Evolutionary conservation across 1,284 basidiomycete species (phyloP).

Genomic region (Leccinum angustisporum): DNA sequence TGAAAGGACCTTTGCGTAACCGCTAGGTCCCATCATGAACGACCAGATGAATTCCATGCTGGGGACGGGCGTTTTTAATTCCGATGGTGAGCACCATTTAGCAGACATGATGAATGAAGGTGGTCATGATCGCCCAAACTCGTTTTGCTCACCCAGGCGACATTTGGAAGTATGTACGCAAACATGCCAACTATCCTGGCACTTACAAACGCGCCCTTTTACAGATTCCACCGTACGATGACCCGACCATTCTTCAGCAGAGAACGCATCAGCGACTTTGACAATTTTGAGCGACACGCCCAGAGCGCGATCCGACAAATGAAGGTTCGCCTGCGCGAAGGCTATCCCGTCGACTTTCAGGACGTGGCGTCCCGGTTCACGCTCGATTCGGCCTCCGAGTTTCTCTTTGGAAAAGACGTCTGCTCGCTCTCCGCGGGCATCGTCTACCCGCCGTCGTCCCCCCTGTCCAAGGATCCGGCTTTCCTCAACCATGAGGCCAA

Average conservation of each 20-base stretch:
- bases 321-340: slow-evolving; percentile 41
- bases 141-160: slow-evolving; percentile 37
- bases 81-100: slow-evolving; percentile 44
- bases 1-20: slow-evolving; percentile 3
- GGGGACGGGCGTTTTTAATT: slow-evolving; percentile 61
- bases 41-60: slow-evolving; percentile 39
- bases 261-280: slow-evolving; percentile 55
- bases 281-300: slow-evolving; percentile 50
- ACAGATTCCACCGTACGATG: slow-evolving; percentile 38
- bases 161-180: slow-evolving; percentile 47
- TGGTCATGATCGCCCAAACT: neutral
- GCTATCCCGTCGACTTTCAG: slow-evolving; percentile 52
- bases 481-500: slow-evolving; percentile 25
- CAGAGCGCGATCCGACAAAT: slow-evolving; percentile 42
- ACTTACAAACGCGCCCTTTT: neutral
- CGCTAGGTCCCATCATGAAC: slow-evolving; percentile 21
- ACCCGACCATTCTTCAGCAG: slow-evolving; percentile 57
- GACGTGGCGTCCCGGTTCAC: slow-evolving; percentile 47
- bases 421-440: slow-evolving; percentile 38
- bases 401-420: slow-evolving; percentile 46
- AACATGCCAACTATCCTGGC: neutral
- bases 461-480: slow-evolving; percentile 16
- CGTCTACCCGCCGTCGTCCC: slow-evolving; percentile 36
- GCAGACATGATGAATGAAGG: neutral
- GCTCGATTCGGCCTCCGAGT: slow-evolving; percentile 49